phyloP scores from a whole-genome alignment of 2,329 filamentous ascomycete genomes.

The Beauveria sp. region DNA sequence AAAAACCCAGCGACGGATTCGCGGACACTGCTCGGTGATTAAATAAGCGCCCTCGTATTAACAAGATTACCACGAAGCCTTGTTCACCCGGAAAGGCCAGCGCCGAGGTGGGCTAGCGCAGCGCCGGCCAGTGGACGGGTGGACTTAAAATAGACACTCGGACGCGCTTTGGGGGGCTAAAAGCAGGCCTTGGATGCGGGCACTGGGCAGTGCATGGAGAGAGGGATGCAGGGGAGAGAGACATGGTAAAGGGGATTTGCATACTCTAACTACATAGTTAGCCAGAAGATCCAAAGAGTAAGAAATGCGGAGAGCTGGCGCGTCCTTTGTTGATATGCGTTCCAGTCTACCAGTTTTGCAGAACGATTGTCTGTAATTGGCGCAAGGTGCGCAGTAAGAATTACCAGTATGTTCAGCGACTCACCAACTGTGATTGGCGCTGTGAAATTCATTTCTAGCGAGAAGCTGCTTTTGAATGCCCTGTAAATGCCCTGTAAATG shows the following conservation, averaged over 20 bases:
- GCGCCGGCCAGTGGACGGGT: neutral
- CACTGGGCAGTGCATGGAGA: neutral
- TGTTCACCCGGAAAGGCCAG: neutral
- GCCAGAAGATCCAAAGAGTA: neutral
- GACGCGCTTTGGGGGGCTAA: neutral
- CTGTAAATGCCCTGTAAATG: too few relatives aligned
- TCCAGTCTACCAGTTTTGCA: neutral
- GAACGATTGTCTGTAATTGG: neutral
- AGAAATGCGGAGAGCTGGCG: slow-evolving; percentile 3
- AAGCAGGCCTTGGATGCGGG: neutral
- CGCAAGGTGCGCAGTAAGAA: neutral
- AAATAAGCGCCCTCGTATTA: neutral
- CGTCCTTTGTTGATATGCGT: neutral
- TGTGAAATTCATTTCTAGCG: too few relatives aligned
- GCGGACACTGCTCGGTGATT: neutral
- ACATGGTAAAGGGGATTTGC: neutral
- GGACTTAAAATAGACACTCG: neutral
- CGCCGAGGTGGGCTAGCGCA: neutral
- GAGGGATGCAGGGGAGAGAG: neutral
- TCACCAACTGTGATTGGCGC: too few relatives aligned
- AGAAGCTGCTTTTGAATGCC: too few relatives aligned
- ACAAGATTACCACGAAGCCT: neutral
- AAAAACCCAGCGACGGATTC: neutral
- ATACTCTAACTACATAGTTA: neutral
- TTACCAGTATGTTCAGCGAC: too few relatives aligned